These are phyloP conservation scores for Colletotrichum agaves DNA, from an alignment of 2,329 filamentous ascomycete species.

Conservation along the genomic window DNA sequence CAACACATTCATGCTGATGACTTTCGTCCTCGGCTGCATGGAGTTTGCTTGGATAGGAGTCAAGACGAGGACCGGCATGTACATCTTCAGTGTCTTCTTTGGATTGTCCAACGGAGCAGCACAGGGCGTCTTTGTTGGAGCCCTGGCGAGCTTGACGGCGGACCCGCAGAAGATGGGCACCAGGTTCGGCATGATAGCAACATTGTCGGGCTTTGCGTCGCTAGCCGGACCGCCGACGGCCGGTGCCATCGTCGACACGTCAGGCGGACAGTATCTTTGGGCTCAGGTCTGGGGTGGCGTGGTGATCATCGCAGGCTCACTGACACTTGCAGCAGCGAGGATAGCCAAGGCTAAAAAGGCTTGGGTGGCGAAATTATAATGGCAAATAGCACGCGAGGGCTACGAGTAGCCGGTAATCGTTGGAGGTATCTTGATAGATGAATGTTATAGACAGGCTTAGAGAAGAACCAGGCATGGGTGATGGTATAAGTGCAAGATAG, in stretches of 20 bases:
- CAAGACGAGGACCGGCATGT: slow-evolving; percentile 50
- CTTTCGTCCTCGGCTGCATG: slow-evolving; percentile 56
- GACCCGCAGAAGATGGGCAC: slow-evolving; percentile 58
- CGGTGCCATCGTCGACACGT: slow-evolving; percentile 56
- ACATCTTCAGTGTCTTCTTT: slow-evolving; percentile 56
- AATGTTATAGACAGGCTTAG: not conserved
- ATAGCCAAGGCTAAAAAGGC: slow-evolving; percentile 50
- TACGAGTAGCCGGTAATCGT: not conserved
- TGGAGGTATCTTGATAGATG: slow-evolving; percentile 24
- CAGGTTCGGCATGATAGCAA: slow-evolving; percentile 58
- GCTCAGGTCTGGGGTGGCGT: slow-evolving; percentile 60
- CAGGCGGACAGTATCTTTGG: slow-evolving; percentile 52
- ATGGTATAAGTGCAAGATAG: not conserved
- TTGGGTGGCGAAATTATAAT: slow-evolving; percentile 49
- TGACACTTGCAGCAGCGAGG: slow-evolving; percentile 47
- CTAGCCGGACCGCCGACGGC: slow-evolving; percentile 57
- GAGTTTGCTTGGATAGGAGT: slow-evolving; percentile 68
- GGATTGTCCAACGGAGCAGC: slow-evolving; percentile 56
- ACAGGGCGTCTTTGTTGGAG: slow-evolving; percentile 54
- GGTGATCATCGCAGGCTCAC: slow-evolving; percentile 50
- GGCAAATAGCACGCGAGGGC: not conserved
- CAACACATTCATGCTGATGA: slow-evolving; percentile 64
- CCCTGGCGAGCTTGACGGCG: slow-evolving; percentile 54
- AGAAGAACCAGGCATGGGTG: not conserved
- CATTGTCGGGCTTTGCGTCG: slow-evolving; percentile 53